These are phyloP conservation scores for Pythium phragmitis DNA, from an alignment of 352 stramenopile species.

Conservation along the genomic window DNA sequence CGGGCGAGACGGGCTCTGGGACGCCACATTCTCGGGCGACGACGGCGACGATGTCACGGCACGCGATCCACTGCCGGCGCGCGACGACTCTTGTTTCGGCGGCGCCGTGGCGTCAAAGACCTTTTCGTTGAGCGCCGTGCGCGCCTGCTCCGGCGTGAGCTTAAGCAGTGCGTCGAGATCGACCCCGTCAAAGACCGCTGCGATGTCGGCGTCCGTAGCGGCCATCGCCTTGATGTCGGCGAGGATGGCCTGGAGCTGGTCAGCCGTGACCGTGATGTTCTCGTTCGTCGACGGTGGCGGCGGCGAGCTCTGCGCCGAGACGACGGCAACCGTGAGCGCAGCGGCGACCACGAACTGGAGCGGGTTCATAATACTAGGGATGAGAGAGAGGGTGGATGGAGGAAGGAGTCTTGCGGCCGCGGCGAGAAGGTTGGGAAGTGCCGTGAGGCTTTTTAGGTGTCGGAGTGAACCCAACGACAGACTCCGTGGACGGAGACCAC, in stretches of 20 bases:
- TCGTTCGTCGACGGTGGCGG: neutral
- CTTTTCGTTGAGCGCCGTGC: conserved; percentile 9
- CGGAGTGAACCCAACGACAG: conserved; percentile 10
- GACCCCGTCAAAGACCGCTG: conserved; percentile 7
- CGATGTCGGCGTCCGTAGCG: conserved; percentile 10
- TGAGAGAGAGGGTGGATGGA: neutral
- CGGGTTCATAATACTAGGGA: conserved; percentile 9
- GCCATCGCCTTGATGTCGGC: conserved; percentile 10
- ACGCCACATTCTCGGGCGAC: conserved; percentile 1
- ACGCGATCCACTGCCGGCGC: neutral
- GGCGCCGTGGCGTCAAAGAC: conserved; percentile 8
- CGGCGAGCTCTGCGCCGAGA: neutral
- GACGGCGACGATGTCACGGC: conserved; percentile 1
- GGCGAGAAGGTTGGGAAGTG: neutral
- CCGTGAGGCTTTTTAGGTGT: neutral
- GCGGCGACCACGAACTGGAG: conserved; percentile 6
- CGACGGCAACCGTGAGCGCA: conserved; percentile 5
- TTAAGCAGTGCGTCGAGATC: conserved; percentile 18
- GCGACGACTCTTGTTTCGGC: neutral
- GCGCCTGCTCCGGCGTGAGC: conserved; percentile 15
- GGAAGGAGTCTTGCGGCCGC: neutral
- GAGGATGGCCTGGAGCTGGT: conserved; percentile 10
- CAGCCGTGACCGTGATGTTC: conserved; percentile 10
- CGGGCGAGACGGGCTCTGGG: neutral
- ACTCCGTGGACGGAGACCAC: neutral